Evolutionary conservation across 148 eudicot genomes (phyloP), one percentile per base, ranked within the genome.

Genomic region (Talinum fruticosum): DNA sequence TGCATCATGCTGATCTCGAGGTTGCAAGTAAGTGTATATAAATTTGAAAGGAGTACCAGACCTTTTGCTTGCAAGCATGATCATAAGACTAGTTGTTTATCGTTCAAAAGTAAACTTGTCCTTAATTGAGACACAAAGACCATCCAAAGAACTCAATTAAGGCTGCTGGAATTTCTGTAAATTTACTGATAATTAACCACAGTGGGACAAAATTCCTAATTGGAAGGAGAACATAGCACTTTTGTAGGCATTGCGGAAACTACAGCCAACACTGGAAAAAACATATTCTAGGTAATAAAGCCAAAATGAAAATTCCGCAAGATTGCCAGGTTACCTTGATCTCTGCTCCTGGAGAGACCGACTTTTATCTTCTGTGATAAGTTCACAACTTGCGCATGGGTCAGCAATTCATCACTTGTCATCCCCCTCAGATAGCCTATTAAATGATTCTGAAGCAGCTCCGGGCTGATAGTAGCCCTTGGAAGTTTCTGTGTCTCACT

Each of bases 381-480:
- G 53, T 86, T 86, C 80, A 89, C 92, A 35, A 93, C 97, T 83
- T 96, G 91, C 3, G 92, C 76, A 79, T 96, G 95, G 69, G 86
- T 88, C 78, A 93, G 93, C 83, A 93, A 77, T n/a, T 83, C 83
- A 35, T 90, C 88, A 64, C 77, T 84, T 41, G 81, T 73, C 30
- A 88, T 81, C 33, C 99, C 97, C 83, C 89, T 96, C 69, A 93
- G 89, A 82, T 91, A 93, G 47, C 99, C 99, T 81, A 80, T 84
- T 76, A 79, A 51, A 74, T 82, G 86, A 82, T 79, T 88, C 78
- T 85, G 90, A 74, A 91, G 90, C 75, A 93, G 90, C 82, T 96
- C 93, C 36, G 93, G 88, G 64, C 86, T 87, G 54, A 89, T 80
- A 73, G 83, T 73, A 75, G 85, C 61, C 69, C 72, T 79, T 54